Base-by-base conservation (phyloP, 1,139 yeast genomes). In the Groenewaldozyma auringiensis region DNA sequence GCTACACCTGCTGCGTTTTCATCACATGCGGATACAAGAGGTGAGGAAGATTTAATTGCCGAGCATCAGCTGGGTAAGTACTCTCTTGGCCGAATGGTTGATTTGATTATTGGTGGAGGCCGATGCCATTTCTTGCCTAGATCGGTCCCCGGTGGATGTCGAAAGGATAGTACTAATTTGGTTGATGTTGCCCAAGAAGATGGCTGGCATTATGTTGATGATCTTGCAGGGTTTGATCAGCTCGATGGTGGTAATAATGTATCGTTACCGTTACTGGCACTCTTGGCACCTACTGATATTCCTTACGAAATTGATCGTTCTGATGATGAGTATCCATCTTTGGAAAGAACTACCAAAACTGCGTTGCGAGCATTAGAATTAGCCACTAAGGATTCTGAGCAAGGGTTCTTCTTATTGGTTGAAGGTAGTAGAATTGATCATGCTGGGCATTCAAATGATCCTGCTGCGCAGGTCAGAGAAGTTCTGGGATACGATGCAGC, bases 401-500 rank as follows among this genome's bases (percentile, higher is more conserved):
- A 82, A 53, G 95, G 95, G 0, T 86, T 87, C 63, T 86, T 87
- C 66, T 61, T 87, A 44, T 61, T 87, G 62, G 76, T 87, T 49
- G 96, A 87, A 68, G 95, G 95, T 6, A 83, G 94, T 13, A 73
- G 95, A 62, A 86, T 87, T 56, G 96, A 87, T 63, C 95, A 87
- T 62, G 94, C 95, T 2, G 95, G 95, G 35, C 96, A 87, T 62
- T 78, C 75, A 53, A 87, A 87, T 59, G 95, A 87, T 61, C 88
- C 95, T 11, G 86, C 87, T 11, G 92, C 94, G 9, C 95, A 85
- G 65, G 88, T 80, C 8, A 71, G 82, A 53, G 94, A 83, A 60
- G 84, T 82, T 2, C 64, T 83, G 50, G 88, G 86, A 1, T 87
- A 78, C 60, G 94, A 84, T 61, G 78, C 74, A 46, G 87, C 94